A percentile compares a stretch with the other conserved stretches of the same genome.
Evolutionary conservation across 1,139 yeast species (phyloP).

Genomic region (Zygoascus hellenicus): DNA sequence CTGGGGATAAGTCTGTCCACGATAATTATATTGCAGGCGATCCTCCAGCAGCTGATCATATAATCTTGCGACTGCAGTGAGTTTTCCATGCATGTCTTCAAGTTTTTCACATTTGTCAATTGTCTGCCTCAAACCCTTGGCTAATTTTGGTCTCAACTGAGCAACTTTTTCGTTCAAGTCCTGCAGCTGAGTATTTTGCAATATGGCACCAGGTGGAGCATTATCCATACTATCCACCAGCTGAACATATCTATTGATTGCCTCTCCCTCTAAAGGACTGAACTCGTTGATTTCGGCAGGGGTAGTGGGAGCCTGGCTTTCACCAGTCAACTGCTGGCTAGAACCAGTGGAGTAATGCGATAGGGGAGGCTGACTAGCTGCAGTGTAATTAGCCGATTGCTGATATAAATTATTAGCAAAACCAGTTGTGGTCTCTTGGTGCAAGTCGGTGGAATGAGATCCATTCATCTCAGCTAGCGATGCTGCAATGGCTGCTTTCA

Average conservation of each 20-base stretch:
- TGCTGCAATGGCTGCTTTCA: constrained; percentile 95
- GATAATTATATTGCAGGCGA: constrained; percentile 49
- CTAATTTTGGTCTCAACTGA: constrained; percentile 68
- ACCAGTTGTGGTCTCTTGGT: constrained; percentile 4
- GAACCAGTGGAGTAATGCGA: constrained; percentile 3
- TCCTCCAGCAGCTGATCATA: constrained; percentile 77
- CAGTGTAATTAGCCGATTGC: constrained; percentile 8
- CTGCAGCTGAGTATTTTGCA: constrained; percentile 57
- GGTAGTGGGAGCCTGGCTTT: not conserved
- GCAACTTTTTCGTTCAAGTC: constrained; percentile 60
- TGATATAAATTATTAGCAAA: constrained; percentile 6
- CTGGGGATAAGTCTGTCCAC: constrained; percentile 19
- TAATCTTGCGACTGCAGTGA: constrained; percentile 68
- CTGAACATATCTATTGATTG: constrained; percentile 63
- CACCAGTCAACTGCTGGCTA: constrained; percentile 1
- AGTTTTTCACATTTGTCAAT: constrained; percentile 63
- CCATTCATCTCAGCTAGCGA: constrained; percentile 66
- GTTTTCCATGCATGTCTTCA: constrained; percentile 74
- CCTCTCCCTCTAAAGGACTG: constrained; percentile 57
- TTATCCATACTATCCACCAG: constrained; percentile 51
- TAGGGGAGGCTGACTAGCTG: constrained; percentile 4
- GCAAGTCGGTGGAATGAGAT: not conserved
- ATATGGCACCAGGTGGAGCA: constrained; percentile 49
- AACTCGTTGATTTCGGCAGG: constrained; percentile 34
- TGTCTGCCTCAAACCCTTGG: constrained; percentile 56